Percentiles rank a stretch among this genome's conserved stretches.
phyloP scores from a whole-genome alignment of 192 early-diverging fungal species.

The Backusella tarrabulga region DNA sequence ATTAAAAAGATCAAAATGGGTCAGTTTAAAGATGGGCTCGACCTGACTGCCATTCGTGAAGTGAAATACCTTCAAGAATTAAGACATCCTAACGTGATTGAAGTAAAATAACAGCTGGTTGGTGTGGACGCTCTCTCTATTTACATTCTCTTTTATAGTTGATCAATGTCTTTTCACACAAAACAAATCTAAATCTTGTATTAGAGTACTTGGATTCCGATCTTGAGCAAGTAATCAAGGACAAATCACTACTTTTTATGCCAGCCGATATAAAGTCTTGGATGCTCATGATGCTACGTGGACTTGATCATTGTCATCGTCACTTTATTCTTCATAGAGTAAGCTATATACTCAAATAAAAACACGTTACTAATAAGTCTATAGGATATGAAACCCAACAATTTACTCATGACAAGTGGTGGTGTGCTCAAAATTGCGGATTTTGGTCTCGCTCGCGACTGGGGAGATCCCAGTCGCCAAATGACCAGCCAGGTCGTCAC shows the following conservation, averaged over 20 bases:
- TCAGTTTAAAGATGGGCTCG: constrained; percentile 90
- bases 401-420: constrained; percentile 75
- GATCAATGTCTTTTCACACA: constrained; percentile 90
- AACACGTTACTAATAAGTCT: too few relatives aligned
- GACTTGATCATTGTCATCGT: constrained; percentile 88
- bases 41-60: constrained; percentile 94
- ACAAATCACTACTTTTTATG: constrained; percentile 84
- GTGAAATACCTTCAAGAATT: constrained; percentile 93
- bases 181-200: constrained; percentile 89
- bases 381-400: constrained; percentile 88
- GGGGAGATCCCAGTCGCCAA: constrained; percentile 72
- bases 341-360: background rate
- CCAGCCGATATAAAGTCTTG: constrained; percentile 94
- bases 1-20: constrained; percentile 98
- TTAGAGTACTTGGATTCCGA: constrained; percentile 95
- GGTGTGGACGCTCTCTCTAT: too few relatives aligned
- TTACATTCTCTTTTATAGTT: constrained; percentile 50
- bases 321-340: constrained; percentile 90
- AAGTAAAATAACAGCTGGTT: constrained; percentile 41
- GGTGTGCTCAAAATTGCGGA: constrained; percentile 96
- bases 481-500: constrained; percentile 97
- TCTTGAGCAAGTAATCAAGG: constrained; percentile 96
- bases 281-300: constrained; percentile 95
- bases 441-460: constrained; percentile 98
- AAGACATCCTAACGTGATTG: constrained; percentile 88